phyloP scores from a whole-genome alignment of 495 filamentous ascomycete species.

The Neurospora sp. region DNA sequence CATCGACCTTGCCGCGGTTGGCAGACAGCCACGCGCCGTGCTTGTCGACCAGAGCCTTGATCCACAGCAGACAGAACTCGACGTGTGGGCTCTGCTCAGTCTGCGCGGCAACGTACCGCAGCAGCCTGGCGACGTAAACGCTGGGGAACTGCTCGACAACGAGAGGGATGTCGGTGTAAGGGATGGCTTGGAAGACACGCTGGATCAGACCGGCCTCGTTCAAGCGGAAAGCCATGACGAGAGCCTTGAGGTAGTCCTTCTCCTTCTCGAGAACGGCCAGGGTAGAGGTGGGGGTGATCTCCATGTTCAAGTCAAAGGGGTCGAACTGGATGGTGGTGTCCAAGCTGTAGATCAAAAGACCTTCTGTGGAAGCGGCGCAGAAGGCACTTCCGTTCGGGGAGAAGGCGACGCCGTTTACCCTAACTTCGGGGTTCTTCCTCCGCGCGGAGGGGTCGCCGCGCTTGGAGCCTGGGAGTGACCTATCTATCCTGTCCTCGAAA shows the following conservation, averaged over 20 bases:
- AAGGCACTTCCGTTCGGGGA: constrained; percentile 81
- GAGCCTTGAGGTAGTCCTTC: constrained; percentile 75
- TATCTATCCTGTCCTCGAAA: constrained; percentile 72
- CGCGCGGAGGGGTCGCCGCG: constrained; percentile 70
- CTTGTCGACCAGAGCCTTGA: constrained; percentile 68
- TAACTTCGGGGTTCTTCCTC: constrained; percentile 67
- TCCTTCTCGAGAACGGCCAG: constrained; percentile 62
- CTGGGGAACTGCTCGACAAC: constrained; percentile 70
- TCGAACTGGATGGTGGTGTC: constrained; percentile 77
- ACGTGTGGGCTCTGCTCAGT: constrained; percentile 87
- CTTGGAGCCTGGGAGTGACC: constrained; percentile 76
- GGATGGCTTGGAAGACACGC: constrained; percentile 75
- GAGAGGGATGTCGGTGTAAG: constrained; percentile 61
- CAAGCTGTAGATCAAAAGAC: constrained; percentile 81
- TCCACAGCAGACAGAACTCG: constrained; percentile 89
- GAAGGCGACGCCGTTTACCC: constrained; percentile 79
- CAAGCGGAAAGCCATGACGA: constrained; percentile 94
- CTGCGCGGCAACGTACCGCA: constrained; percentile 76
- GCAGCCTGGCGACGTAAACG: constrained; percentile 73
- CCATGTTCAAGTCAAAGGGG: constrained; percentile 89
- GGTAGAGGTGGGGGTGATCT: constrained; percentile 76
- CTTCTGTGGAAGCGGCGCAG: constrained; percentile 91
- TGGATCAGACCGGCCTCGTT: constrained; percentile 70
- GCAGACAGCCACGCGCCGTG: constrained; percentile 80
- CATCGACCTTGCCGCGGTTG: constrained; percentile 60